Evolutionary conservation across 805 yeast species (phyloP), one percentile per base, ranked within the genome.

Genomic region (Zygoascus ofunaensis): DNA sequence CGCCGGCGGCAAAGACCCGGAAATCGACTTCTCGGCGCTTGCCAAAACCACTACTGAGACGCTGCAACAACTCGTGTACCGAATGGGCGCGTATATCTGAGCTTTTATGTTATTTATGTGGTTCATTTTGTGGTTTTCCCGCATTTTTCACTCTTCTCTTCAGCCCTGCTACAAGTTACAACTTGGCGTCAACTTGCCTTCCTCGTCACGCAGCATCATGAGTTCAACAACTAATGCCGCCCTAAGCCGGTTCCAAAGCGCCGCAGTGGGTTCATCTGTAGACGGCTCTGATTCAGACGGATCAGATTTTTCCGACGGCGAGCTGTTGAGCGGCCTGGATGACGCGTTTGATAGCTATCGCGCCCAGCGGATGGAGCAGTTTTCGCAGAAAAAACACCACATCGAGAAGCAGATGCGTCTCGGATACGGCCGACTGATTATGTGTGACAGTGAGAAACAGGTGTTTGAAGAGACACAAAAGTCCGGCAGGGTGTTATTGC

Each of bases 301-400:
- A 7, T 26, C 30, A 12, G 30, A 26, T 26, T 8, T 12, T 8
- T 26, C 30, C 10, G 30, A 26, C 30, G 30, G 7, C 10, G 7
- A 7, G 12, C 10, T 7, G 30, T 12, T 26, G 30, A 8, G 10
- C 12, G 30, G 30, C 12, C 30, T 26, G 30, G 30, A 26, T 12
- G 30, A 26, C 18, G 79, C 75, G 37, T 54, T 74, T 26, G 58
- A 66, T 2, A 66, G 63, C 18, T 81, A 79, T 54, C 66, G 92
- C 59, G 90, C 80, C 54, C 68, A 69, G 51, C 65, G 94, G 28
- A 63, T 82, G 41, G 73, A 77, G 44, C 77, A 82, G 52, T 62
- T 82, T 28, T 65, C 74, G 1, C 57, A 64, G 61, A 64, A 68
- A 61, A 64, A 67, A 54, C 61, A 56, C 33, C 58, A 51, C n/a